Percentiles rank a stretch among this genome's conserved stretches.
Evolutionary conservation across 2,329 filamentous ascomycete genomes (phyloP).

Genomic region (Ophiosphaerella korrae): DNA sequence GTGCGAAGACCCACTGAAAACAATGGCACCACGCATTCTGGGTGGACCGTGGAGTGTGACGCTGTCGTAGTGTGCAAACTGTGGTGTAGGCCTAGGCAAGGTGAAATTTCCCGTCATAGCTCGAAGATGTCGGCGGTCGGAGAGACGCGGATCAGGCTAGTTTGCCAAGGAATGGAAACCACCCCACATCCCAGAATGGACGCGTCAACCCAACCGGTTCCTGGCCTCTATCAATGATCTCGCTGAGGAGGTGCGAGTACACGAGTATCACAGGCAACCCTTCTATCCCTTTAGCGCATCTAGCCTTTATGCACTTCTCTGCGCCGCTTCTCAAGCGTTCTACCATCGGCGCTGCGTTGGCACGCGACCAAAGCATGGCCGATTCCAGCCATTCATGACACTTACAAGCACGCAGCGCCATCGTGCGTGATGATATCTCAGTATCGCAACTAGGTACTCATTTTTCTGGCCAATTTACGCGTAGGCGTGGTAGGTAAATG

Average conservation of each 20-base stretch:
- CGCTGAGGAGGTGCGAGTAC: neutral
- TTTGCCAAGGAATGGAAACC: neutral
- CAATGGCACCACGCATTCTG: constrained; percentile 68
- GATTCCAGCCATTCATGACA: constrained; percentile 33
- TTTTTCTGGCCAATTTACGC: neutral
- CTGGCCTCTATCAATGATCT: constrained; percentile 4
- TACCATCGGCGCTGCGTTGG: constrained; percentile 32
- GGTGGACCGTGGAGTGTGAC: constrained; percentile 41
- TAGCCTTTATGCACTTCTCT: constrained; percentile 12
- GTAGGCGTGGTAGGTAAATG: too few species aligned
- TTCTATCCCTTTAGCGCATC: neutral
- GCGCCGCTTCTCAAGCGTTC: constrained; percentile 14
- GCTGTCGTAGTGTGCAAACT: constrained; percentile 34
- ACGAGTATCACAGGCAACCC: neutral
- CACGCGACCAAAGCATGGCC: constrained; percentile 35
- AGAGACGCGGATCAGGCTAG: neutral
- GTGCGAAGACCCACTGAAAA: constrained; percentile 71
- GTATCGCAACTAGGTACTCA: constrained; percentile 19
- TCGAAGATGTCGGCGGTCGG: neutral
- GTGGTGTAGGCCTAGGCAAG: constrained; percentile 26
- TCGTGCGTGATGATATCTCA: constrained; percentile 31
- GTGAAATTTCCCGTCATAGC: constrained; percentile 34
- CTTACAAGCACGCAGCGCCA: constrained; percentile 42
- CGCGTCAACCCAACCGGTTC: constrained; percentile 3
- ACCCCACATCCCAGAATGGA: constrained; percentile 6